phyloP scores from a whole-genome alignment of 208 protist genomes.

The Trypanosoma boissoni region DNA sequence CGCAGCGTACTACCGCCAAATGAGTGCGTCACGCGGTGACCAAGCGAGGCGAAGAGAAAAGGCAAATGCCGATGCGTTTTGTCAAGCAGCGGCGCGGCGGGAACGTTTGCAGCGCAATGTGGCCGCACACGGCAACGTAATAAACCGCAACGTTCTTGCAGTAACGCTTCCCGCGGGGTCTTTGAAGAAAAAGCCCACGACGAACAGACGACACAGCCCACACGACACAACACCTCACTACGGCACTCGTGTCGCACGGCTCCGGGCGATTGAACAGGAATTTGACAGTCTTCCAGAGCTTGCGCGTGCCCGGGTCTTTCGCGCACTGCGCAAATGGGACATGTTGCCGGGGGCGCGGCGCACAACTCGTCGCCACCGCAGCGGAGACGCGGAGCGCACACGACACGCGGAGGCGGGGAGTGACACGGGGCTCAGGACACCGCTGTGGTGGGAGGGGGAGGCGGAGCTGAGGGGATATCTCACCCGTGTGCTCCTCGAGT shows the following conservation, averaged over 20 bases:
- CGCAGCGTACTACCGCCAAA: conserved; percentile 9
- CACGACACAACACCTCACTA: background rate
- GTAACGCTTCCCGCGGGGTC: background rate
- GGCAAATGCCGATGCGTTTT: background rate
- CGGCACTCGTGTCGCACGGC: conserved; percentile 10
- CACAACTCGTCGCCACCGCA: background rate
- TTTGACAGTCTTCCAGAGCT: conserved; percentile 9
- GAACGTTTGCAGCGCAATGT: background rate
- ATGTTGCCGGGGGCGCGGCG: conserved; percentile 7
- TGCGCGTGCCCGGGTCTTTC: conserved; percentile 5
- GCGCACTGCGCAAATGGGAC: conserved; percentile 19
- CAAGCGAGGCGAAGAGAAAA: background rate
- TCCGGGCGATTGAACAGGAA: conserved; percentile 9
- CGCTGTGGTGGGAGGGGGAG: conserved; percentile 9
- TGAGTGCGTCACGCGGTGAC: too few species aligned
- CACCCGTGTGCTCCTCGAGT: conserved; percentile 3
- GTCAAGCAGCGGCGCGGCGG: background rate
- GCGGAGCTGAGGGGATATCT: conserved; percentile 10
- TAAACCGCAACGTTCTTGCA: conserved; percentile 11
- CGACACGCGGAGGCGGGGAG: background rate
- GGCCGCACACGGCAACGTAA: conserved; percentile 1
- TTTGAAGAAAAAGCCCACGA: background rate
- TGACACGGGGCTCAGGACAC: background rate
- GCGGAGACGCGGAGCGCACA: background rate
- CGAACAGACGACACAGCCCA: background rate